Conservation (phyloP, 2,329 filamentous ascomycete genomes). For the Pyricularia pennisetigena region DNA sequence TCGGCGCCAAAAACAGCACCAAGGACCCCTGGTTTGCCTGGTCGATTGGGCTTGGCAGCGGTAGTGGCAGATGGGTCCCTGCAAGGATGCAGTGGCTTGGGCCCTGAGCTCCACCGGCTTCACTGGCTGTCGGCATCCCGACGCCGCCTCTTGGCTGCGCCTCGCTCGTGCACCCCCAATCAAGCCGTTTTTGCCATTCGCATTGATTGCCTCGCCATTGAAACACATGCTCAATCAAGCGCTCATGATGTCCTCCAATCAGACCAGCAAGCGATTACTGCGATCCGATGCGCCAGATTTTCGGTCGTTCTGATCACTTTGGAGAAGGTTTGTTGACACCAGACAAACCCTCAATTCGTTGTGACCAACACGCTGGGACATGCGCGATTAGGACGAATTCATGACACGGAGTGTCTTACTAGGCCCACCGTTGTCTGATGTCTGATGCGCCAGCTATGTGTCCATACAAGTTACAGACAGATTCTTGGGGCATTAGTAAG, state of each 20-base stretch:
- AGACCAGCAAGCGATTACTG: not conserved
- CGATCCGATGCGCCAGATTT: not conserved
- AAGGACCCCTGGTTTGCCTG: not conserved
- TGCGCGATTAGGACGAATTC: not conserved
- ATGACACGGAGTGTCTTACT: not conserved
- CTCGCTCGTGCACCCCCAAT: not conserved
- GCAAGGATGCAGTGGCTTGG: not conserved
- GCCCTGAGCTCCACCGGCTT: not conserved
- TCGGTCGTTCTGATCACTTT: not conserved
- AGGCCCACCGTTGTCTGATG: too few relatives aligned
- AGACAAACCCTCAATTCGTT: not conserved
- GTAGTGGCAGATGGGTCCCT: not conserved
- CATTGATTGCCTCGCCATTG: not conserved
- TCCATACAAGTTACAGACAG: too few relatives aligned
- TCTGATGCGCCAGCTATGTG: too few relatives aligned
- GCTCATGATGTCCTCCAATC: not conserved
- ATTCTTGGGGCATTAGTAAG: too few relatives aligned
- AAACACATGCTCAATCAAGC: not conserved
- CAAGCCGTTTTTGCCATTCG: not conserved
- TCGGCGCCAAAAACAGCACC: not conserved
- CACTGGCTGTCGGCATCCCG: not conserved
- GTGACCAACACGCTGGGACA: not conserved
- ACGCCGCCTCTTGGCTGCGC: not conserved
- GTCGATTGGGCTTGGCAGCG: not conserved
- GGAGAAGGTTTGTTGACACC: not conserved